phyloP scores from a whole-genome alignment of 2,329 filamentous ascomycete species.

The Stachybotrys echinatus region DNA sequence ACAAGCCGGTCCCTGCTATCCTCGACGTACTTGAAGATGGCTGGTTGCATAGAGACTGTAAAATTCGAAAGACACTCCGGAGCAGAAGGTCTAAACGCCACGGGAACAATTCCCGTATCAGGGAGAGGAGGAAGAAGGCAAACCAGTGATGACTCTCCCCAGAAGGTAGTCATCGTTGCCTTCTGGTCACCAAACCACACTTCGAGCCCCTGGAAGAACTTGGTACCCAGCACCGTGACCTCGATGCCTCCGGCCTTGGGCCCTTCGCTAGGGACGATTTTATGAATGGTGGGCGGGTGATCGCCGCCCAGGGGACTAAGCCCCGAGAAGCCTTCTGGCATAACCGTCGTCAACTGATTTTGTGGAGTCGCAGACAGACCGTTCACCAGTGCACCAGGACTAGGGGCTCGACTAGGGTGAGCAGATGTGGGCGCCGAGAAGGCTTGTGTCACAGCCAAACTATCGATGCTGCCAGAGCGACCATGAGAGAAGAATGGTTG shows the following conservation, averaged over 20 bases:
- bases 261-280: slow-evolving; percentile 77
- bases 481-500: slow-evolving; percentile 50
- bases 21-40: slow-evolving; percentile 68
- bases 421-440: slow-evolving; percentile 68
- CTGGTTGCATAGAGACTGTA: slow-evolving; percentile 33
- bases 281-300: slow-evolving; percentile 62
- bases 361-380: slow-evolving; percentile 35
- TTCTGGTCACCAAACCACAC: slow-evolving; percentile 73
- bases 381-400: slow-evolving; percentile 53
- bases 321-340: slow-evolving; percentile 44
- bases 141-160: slow-evolving; percentile 74
- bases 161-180: slow-evolving; percentile 70
- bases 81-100: slow-evolving; percentile 59
- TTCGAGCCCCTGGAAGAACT: slow-evolving; percentile 71
- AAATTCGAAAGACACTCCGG: slow-evolving; percentile 30
- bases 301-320: slow-evolving; percentile 40
- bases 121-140: slow-evolving; percentile 70
- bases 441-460: slow-evolving; percentile 56
- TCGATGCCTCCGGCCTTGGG: slow-evolving; percentile 81
- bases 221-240: slow-evolving; percentile 76
- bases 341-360: slow-evolving; percentile 40
- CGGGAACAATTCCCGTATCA: slow-evolving; percentile 62
- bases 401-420: slow-evolving; percentile 73
- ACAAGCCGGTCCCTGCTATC: slow-evolving; percentile 65
- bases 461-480: slow-evolving; percentile 61